Conservation (phyloP, 352 stramenopile species). For the Aphanomyces cochlioides region DNA sequence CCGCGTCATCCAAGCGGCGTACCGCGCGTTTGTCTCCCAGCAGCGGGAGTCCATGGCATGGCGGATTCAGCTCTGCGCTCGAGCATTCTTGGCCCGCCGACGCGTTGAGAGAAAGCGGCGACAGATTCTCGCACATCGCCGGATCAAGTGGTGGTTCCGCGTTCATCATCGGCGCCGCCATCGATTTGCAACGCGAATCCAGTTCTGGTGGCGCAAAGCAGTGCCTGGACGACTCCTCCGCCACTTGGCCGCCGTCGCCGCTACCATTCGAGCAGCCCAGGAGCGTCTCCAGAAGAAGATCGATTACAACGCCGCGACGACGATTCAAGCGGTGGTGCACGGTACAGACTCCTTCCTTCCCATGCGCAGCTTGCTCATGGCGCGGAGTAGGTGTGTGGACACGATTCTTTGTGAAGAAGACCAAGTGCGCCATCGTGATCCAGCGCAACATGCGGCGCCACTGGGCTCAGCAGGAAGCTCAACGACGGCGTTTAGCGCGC, state of each 20-base stretch:
- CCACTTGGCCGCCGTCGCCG: slow-evolving; percentile 44
- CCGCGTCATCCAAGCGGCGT: slow-evolving; percentile 44
- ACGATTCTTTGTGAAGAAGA: slow-evolving; percentile 19
- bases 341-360: slow-evolving; percentile 27
- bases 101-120: slow-evolving; percentile 37
- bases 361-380: background rate
- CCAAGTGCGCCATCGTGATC: slow-evolving; percentile 46
- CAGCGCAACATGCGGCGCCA: slow-evolving; percentile 53
- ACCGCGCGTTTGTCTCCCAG: slow-evolving; percentile 34
- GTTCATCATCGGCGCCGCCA: slow-evolving; percentile 46
- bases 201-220: slow-evolving; percentile 71
- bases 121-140: slow-evolving; percentile 50
- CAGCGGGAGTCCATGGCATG: slow-evolving; percentile 38
- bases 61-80: slow-evolving; percentile 49
- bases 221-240: slow-evolving; percentile 42
- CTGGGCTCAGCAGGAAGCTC: slow-evolving; percentile 33
- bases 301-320: slow-evolving; percentile 40
- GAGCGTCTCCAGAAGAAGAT: slow-evolving; percentile 33
- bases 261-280: slow-evolving; percentile 1
- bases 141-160: slow-evolving; percentile 79
- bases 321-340: slow-evolving; percentile 51
- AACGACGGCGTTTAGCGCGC: background rate
- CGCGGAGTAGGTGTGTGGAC: slow-evolving; percentile 11
- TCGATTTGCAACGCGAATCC: slow-evolving; percentile 41
- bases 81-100: slow-evolving; percentile 37